Percentiles rank a stretch among this genome's conserved stretches.
Evolutionary conservation across 2,329 filamentous ascomycete species (phyloP).

Genomic region (Sclerotinia nivalis): DNA sequence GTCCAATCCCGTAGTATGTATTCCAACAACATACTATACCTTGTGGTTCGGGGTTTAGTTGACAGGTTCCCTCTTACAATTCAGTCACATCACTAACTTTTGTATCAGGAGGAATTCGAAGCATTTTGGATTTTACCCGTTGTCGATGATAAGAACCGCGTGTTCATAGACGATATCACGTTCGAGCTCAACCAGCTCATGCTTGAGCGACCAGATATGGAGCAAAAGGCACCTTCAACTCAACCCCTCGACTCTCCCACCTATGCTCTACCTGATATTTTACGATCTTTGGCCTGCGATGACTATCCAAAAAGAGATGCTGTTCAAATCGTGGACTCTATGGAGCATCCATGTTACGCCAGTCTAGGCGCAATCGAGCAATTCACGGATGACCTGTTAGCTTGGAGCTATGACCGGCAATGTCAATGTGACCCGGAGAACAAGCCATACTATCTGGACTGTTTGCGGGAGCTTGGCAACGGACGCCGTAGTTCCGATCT

Average conservation of each 20-base stretch:
- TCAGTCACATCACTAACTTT: conserved; percentile 17
- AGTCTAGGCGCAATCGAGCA: conserved; percentile 62
- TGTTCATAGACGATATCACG: conserved; percentile 59
- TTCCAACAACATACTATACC: neutral
- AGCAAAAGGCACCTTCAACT: conserved; percentile 24
- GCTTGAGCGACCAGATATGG: conserved; percentile 28
- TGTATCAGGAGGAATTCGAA: conserved; percentile 33
- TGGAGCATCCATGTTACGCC: conserved; percentile 52
- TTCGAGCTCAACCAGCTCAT: conserved; percentile 50
- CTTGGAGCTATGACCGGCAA: conserved; percentile 64
- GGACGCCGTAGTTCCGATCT: conserved; percentile 54
- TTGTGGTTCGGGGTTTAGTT: conserved; percentile 7
- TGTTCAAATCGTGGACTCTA: conserved; percentile 42
- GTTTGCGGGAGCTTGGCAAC: conserved; percentile 59
- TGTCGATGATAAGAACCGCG: conserved; percentile 33
- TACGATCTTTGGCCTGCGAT: conserved; percentile 36
- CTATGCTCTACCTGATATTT: conserved; percentile 34
- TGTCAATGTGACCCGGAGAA: conserved; percentile 54
- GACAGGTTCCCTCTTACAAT: neutral
- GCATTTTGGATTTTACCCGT: conserved; percentile 40
- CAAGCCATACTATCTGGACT: conserved; percentile 63
- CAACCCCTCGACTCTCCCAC: conserved; percentile 22
- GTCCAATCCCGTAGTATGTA: conserved; percentile 43
- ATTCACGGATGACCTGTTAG: conserved; percentile 61
- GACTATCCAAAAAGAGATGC: conserved; percentile 37